A percentile compares a stretch with the other conserved stretches of the same genome.
Evolutionary conservation across 768 basidiomycete species (phyloP).

Genomic region (Stropharia rugosoannulata): DNA sequence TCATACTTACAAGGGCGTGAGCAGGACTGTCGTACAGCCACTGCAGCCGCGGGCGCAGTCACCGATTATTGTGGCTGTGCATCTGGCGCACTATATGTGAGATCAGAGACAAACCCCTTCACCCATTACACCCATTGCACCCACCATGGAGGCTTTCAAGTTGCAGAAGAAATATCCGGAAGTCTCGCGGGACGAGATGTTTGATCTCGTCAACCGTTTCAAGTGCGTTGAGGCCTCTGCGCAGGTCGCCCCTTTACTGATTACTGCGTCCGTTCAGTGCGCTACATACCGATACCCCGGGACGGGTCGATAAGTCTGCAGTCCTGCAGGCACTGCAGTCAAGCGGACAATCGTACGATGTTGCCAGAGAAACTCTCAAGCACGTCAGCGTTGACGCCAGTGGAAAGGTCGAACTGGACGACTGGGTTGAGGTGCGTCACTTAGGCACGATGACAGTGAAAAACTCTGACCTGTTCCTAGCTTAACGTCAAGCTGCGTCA

Average conservation of each 20-base stretch:
- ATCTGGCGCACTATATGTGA: constrained; percentile 1
- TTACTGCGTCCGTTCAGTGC: constrained; percentile 41
- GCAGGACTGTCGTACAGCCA: not conserved
- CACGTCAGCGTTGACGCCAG: constrained; percentile 91
- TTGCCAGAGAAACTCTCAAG: constrained; percentile 88
- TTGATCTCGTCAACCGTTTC: constrained; percentile 92
- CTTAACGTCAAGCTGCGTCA: constrained; percentile 79
- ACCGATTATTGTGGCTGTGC: constrained; percentile 3
- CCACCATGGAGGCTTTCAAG: constrained; percentile 76
- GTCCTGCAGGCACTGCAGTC: constrained; percentile 78
- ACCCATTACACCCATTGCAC: constrained; percentile 4
- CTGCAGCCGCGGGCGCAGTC: not conserved
- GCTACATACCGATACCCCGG: constrained; percentile 77
- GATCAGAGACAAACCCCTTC: constrained; percentile 9
- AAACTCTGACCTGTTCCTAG: constrained; percentile 34
- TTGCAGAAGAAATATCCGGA: constrained; percentile 92
- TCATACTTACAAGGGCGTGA: not conserved
- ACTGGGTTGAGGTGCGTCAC: constrained; percentile 91
- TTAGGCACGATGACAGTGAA: constrained; percentile 14
- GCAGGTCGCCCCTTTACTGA: constrained; percentile 7
- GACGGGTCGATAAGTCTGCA: constrained; percentile 78
- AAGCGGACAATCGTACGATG: constrained; percentile 88
- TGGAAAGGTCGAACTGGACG: constrained; percentile 95
- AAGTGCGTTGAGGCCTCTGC: constrained; percentile 60
- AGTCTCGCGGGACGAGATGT: constrained; percentile 91